Base-by-base conservation (phyloP, 768 basidiomycete species). In the Suillus plorans region DNA sequence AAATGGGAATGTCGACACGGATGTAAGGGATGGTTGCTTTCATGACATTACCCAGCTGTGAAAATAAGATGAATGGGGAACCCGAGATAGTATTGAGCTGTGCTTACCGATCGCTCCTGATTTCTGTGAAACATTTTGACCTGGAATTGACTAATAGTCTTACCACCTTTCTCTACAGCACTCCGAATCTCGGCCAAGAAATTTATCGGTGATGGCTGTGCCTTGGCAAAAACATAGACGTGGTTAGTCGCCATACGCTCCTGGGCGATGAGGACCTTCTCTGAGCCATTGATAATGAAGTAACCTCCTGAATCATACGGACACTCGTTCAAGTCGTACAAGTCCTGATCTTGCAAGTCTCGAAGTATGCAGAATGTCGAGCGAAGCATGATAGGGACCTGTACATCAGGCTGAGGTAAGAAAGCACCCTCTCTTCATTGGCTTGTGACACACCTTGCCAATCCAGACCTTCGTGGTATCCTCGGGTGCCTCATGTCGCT, bases 211-310 rank as follows among this genome's bases (percentile, higher is more conserved):
- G 95, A 96, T 4, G 97, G 96, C 69, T 97, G 94, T 0, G 94
- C 94, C 79, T 99, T 99, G 60, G 96, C 95, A 72, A 99, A 99
- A 61, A 98, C 95, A 78, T 99, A 99, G 69, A 99, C 97, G 73
- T 97, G 96, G 80, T 99, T 99, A 28, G 95, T 96, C 12, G 97
- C 97, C 96, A 99, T 99, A 61, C 97, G 89, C 76, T 99, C 97
- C 77, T 99, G 97, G 2, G 97, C 97, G 76, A 99, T 99, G 66
- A 99, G 83, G n/a, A 99, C 97, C 78, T 99, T 99, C 76, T 99
- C 97, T 3, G 97, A 99, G 14, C 97, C 97, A 70, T 98, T 99
- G 80, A 99, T 98, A 74, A 99, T 94, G 77, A 99, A 99, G 76
- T 99, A 99, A 58, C 97, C 97, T 76, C 97, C 97, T 45, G 95